Base-by-base conservation (phyloP, 2,329 filamentous ascomycete species). In the Xylariomycetidae sp. region DNA sequence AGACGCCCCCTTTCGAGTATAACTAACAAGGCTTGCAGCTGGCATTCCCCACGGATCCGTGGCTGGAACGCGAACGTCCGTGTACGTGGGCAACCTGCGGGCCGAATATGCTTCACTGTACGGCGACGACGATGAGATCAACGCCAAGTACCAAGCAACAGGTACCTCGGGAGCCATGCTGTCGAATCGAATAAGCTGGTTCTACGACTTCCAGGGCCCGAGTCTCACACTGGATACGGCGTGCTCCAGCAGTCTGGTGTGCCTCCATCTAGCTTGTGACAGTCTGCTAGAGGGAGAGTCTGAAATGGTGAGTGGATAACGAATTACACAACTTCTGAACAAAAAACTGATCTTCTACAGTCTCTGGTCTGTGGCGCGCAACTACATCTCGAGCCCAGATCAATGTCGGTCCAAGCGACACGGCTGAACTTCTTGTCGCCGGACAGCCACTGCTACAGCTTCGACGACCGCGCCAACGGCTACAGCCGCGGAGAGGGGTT, bases 401-500 rank as follows among this genome's bases (percentile, higher is more conserved):
- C 30, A 14, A 24, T 32, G 19, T 14, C 30, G 10, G 13, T 32
- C 6, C 30, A 8, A 14, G 8, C 19, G 20, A 14, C 31, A 13
- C n/a, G 31, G 25, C n/a, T 27, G 6, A 29, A 31, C 9, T 34
- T 31, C 15, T 14, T 34, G 3, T 38, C 32, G 6, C 31, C 46
- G 3, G 44, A 44, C 27, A 41, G 46, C n/a, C 41, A 38, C 8
- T 52, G 44, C 31, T 37, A 50, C 22, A 44, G 47, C 12, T 65
- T 59, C 32, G 65, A 67, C 29, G 40, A 49, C 6, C 44, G 50
- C 6, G 64, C 60, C 1, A 50, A 63, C 31, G 68, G 68, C 1
- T 71, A 69, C 31, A 60, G 53, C 2, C 54, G 64, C 18, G 64
- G 63, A 1, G 68, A 72, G 35, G 67, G 65, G 3, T 46, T 59